Evolutionary conservation across 805 yeast genomes (phyloP).

Genomic region (Starmerella lactis-condensi): DNA sequence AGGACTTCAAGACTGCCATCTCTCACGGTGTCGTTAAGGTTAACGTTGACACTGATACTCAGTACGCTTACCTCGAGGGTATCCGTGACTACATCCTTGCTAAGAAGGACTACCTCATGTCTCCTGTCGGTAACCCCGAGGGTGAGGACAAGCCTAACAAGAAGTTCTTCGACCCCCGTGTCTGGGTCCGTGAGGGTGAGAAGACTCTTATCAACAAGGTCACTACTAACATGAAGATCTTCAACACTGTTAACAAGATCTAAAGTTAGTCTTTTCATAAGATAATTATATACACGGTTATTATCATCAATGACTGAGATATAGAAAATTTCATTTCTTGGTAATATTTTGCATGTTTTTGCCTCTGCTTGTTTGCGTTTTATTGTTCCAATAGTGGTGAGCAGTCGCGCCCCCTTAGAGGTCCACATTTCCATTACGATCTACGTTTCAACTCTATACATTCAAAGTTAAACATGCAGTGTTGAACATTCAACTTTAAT

Average conservation of each 20-base stretch:
- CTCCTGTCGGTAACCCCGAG: conserved; percentile 96
- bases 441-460: too few species aligned
- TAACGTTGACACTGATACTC: conserved; percentile 97
- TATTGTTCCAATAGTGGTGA: too few species aligned
- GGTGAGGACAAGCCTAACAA: conserved; percentile 99
- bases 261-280: too few species aligned
- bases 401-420: too few species aligned
- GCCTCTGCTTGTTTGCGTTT: too few species aligned
- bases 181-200: conserved; percentile 99
- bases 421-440: too few species aligned
- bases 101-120: conserved; percentile 84
- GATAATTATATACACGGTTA: too few species aligned
- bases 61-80: conserved; percentile 92
- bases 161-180: conserved; percentile 99
- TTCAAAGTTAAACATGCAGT: too few species aligned
- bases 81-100: conserved; percentile 89
- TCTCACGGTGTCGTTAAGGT: conserved; percentile 93
- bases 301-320: too few species aligned
- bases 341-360: too few species aligned
- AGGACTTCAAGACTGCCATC: conserved; percentile 83
- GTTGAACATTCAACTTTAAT: too few species aligned
- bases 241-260: conserved; percentile 32
- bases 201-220: conserved; percentile 88
- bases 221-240: conserved; percentile 60
- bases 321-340: too few species aligned